A percentile compares a stretch with the other conserved stretches of the same genome.
phyloP scores from a whole-genome alignment of 805 yeast genomes.

The Ogataea methanolica region DNA sequence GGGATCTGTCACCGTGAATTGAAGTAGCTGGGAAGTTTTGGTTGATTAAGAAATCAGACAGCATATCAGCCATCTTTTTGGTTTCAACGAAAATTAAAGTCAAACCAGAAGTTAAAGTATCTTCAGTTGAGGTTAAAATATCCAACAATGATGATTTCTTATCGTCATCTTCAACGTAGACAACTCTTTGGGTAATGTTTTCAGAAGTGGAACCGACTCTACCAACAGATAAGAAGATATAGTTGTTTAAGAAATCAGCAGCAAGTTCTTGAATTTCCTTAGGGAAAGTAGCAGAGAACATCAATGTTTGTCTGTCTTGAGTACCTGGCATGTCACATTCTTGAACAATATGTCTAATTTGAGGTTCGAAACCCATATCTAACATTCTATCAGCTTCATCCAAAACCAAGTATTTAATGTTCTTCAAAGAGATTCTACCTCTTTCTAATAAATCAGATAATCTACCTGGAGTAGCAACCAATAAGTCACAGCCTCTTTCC shows the following conservation, averaged over 20 bases:
- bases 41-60: constrained; percentile 85
- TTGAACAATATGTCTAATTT: constrained; percentile 96
- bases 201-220: constrained; percentile 99
- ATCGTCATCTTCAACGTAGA: constrained; percentile 89
- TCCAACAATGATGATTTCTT: constrained; percentile 89
- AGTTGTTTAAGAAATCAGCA: constrained; percentile 92
- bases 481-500: constrained; percentile 89
- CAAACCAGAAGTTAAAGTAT: constrained; percentile 55
- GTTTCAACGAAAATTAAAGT: constrained; percentile 97
- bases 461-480: constrained; percentile 99
- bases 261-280: constrained; percentile 96
- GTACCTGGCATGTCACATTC: constrained; percentile 97
- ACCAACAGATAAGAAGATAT: constrained; percentile 95
- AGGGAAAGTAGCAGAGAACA: constrained; percentile 99
- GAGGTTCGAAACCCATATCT: constrained; percentile 99
- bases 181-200: constrained; percentile 90
- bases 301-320: constrained; percentile 87
- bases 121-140: constrained; percentile 71
- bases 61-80: constrained; percentile 95
- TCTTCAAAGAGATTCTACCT: constrained; percentile 84
- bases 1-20: constrained; percentile 98
- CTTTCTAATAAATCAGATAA: constrained; percentile 92
- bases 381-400: constrained; percentile 99
- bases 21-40: constrained; percentile 96
- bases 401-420: constrained; percentile 88